Conservation (phyloP, 179 eudicot species). For the Pouteria campechiana region DNA sequence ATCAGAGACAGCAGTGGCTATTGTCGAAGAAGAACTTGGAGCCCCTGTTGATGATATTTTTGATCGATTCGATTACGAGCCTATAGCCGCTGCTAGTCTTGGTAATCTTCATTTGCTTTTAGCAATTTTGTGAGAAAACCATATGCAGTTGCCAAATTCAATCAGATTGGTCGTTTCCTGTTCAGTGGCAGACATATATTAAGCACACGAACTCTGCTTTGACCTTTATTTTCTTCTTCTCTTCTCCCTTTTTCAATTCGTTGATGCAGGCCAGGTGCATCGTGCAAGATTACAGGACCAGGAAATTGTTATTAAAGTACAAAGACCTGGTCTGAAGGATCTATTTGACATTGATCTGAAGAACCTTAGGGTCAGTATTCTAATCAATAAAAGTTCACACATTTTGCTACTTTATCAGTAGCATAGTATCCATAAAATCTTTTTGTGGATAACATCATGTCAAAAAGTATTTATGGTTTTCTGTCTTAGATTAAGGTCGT, state of each 20-base stretch:
- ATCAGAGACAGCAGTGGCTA: conserved; percentile 75
- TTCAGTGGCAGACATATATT: no score
- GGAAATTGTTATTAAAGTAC: conserved; percentile 94
- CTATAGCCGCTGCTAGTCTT: conserved; percentile 99
- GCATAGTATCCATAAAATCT: no score
- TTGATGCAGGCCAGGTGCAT: conserved; percentile 97
- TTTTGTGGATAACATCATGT: no score
- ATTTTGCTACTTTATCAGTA: no score
- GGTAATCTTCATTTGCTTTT: conserved; percentile 33
- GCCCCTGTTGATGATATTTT: conserved; percentile 52
- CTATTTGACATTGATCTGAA: conserved; percentile 97
- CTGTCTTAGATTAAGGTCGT: no score
- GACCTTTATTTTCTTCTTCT: conserved; percentile 5
- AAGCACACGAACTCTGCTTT: no score
- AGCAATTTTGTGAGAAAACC: conserved; percentile 1
- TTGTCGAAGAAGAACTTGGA: conserved; percentile 91
- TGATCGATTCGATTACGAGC: conserved; percentile 85
- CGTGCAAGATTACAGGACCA: conserved; percentile 85
- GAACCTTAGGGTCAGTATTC: conserved; percentile 75
- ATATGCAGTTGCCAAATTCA: no score
- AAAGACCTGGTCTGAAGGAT: conserved; percentile 95
- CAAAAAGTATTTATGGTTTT: no score
- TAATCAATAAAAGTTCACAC: background rate
- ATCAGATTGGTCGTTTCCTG: no score
- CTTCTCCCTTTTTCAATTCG: no score